Percentiles rank a stretch among this genome's conserved stretches.
phyloP scores from a whole-genome alignment of 148 eudicot genomes.

The Spergularia bocconei region DNA sequence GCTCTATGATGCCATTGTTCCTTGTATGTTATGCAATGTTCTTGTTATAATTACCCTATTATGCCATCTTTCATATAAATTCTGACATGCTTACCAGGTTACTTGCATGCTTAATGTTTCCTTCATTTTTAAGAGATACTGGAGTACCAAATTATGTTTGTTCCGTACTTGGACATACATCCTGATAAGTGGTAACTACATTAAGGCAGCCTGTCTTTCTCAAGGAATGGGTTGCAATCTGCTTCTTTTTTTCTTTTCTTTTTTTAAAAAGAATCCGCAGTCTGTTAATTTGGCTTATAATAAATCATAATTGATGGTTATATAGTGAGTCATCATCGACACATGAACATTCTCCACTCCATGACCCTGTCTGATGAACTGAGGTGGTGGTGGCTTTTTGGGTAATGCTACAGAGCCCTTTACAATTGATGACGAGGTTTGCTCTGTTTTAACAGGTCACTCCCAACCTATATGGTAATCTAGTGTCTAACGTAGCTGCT shows the following conservation, averaged over 20 bases:
- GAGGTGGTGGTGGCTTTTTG: neutral
- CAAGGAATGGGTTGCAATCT: neutral
- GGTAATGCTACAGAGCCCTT: neutral
- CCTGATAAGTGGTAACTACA: neutral
- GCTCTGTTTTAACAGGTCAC: constrained; percentile 54
- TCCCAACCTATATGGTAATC: constrained; percentile 82
- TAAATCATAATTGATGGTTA: neutral
- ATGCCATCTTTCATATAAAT: neutral
- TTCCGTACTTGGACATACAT: neutral
- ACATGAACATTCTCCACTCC: neutral
- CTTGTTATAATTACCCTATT: neutral
- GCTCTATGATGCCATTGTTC: neutral
- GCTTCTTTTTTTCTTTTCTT: no score
- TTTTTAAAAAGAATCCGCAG: no score
- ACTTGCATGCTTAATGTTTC: neutral
- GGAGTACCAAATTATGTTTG: no score
- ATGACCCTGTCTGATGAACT: neutral
- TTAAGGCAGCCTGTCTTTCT: constrained; percentile 2
- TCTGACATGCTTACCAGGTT: neutral
- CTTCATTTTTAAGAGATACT: neutral
- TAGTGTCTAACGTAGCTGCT: constrained; percentile 81
- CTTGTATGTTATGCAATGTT: constrained; percentile 1
- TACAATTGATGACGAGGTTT: constrained; percentile 19
- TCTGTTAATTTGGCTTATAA: neutral
- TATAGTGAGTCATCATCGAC: neutral